Conservation (phyloP, 2,329 filamentous ascomycete species). For the Phaeosphaeria sp. region DNA sequence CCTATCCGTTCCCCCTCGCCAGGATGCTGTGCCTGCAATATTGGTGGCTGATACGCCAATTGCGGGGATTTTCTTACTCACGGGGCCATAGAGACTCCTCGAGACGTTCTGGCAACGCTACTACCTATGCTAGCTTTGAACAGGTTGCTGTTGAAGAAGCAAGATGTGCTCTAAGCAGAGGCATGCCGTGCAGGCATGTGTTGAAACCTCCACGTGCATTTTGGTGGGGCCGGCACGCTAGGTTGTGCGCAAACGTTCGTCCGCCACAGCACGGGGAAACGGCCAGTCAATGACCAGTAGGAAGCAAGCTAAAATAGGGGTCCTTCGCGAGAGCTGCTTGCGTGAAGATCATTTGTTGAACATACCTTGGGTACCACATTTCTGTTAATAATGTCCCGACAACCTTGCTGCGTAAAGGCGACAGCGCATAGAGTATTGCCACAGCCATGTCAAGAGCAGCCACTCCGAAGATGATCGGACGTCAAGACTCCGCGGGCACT, state of each 20-base stretch:
- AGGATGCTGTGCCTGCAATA: background rate
- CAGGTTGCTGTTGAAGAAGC: background rate
- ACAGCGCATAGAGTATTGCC: background rate
- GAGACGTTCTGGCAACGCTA: background rate
- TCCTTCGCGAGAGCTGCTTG: no score
- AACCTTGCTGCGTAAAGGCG: background rate
- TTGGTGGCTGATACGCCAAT: background rate
- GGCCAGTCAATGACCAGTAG: background rate
- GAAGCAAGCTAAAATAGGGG: no score
- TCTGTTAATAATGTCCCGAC: no score
- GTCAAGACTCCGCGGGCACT: background rate
- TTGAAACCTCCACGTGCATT: background rate
- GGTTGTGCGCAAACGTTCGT: background rate
- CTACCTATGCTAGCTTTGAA: background rate
- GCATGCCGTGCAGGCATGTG: no score
- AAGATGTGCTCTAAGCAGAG: background rate
- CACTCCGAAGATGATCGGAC: background rate
- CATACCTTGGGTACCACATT: no score
- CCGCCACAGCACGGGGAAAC: background rate
- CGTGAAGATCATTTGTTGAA: background rate
- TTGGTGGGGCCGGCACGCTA: background rate
- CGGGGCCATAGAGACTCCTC: no score
- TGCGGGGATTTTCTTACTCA: background rate
- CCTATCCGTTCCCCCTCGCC: background rate
- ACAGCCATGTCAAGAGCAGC: background rate